Percentiles rank a stretch among this genome's conserved stretches.
phyloP scores from a whole-genome alignment of 2,329 filamentous ascomycete genomes.

The Ophiostoma novo-ulmi region DNA sequence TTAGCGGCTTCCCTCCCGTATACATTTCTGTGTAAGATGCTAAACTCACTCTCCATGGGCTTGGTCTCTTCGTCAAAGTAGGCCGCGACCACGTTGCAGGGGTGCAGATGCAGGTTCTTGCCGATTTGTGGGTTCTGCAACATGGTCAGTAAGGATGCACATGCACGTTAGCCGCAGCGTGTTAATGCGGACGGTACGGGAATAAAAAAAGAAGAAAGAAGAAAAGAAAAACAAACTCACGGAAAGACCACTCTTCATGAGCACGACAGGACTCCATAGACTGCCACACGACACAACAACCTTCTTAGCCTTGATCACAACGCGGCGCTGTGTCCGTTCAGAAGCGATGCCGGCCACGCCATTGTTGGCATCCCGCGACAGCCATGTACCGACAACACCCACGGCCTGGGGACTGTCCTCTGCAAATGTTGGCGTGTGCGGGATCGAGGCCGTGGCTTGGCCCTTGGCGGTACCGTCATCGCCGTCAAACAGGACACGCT shows the following conservation, averaged over 20 bases:
- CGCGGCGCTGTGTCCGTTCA: constrained; percentile 49
- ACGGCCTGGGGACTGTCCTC: constrained; percentile 41
- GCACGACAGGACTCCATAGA: constrained; percentile 68
- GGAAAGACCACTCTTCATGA: constrained; percentile 71
- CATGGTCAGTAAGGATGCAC: constrained; percentile 30
- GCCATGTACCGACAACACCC: constrained; percentile 72
- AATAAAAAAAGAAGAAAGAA: background rate
- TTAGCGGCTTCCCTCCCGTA: background rate
- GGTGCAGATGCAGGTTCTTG: constrained; percentile 75
- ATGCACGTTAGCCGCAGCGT: background rate
- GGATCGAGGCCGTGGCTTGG: background rate
- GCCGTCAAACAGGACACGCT: constrained; percentile 64
- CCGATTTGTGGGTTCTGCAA: constrained; percentile 73
- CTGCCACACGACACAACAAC: constrained; percentile 75
- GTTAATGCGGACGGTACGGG: background rate
- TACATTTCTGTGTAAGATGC: background rate
- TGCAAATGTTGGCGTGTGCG: background rate
- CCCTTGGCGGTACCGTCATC: constrained; percentile 32
- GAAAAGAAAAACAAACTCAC: constrained; percentile 36
- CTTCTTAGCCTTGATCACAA: constrained; percentile 71
- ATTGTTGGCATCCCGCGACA: constrained; percentile 60
- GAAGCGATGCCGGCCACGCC: constrained; percentile 47
- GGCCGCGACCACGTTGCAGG: constrained; percentile 54
- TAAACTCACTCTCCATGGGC: constrained; percentile 55
- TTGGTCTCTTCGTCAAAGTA: constrained; percentile 65